These are phyloP conservation scores for Hirsutella minnesotensis DNA, from an alignment of 2,329 filamentous ascomycete genomes.

Conservation along the genomic window DNA sequence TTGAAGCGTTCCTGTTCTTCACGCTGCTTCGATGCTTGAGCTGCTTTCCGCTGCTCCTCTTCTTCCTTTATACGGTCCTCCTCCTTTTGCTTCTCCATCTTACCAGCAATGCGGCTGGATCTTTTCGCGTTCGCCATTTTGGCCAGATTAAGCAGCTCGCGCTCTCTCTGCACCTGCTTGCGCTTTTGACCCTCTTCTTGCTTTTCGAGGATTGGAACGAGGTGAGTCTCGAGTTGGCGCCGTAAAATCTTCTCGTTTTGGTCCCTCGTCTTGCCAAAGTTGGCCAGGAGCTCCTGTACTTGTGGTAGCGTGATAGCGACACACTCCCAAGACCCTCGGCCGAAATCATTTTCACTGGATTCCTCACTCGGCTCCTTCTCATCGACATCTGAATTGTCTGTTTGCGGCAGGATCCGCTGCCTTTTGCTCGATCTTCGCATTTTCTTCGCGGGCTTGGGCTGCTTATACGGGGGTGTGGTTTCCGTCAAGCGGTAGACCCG, in stretches of 20 bases:
- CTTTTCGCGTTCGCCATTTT: conserved; percentile 90
- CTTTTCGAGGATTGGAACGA: conserved; percentile 75
- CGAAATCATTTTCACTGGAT: conserved; percentile 44
- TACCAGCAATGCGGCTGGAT: conserved; percentile 78
- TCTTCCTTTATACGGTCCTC: conserved; percentile 62
- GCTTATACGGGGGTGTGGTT: conserved; percentile 46
- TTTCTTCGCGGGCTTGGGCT: conserved; percentile 53
- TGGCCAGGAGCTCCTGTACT: conserved; percentile 58
- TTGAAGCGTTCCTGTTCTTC: conserved; percentile 49
- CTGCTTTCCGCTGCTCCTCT: conserved; percentile 34
- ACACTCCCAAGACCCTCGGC: conserved; percentile 81
- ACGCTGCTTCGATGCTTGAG: conserved; percentile 54
- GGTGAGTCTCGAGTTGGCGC: conserved; percentile 59
- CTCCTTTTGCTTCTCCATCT: conserved; percentile 64
- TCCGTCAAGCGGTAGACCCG: conserved; percentile 84
- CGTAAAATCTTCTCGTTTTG: conserved; percentile 73
- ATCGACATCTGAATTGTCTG: conserved; percentile 19
- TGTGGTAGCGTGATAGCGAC: conserved; percentile 72
- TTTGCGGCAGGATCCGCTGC: conserved; percentile 39
- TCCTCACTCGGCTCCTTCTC: conserved; percentile 20
- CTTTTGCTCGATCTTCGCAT: conserved; percentile 50
- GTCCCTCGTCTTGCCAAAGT: conserved; percentile 65
- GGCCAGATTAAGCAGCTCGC: conserved; percentile 68
- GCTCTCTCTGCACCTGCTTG: conserved; percentile 56
- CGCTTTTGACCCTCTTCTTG: conserved; percentile 63